A percentile compares a stretch with the other conserved stretches of the same genome.
Conservation (phyloP, 2,329 filamentous ascomycete genomes). For the Boeremia exigua region DNA sequence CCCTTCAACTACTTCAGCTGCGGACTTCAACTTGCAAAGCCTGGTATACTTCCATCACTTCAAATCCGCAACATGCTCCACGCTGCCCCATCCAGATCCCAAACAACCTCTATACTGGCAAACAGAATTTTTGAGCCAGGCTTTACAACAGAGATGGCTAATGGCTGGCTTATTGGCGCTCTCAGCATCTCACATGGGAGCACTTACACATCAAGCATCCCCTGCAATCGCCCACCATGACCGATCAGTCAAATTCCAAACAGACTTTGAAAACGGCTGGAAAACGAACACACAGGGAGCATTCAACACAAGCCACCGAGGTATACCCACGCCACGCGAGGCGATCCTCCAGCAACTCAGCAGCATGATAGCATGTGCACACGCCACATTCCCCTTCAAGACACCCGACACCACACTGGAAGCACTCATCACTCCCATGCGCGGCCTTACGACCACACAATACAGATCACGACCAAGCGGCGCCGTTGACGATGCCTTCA, state of each 20-base stretch:
- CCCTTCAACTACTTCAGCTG: not conserved
- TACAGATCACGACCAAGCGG: not conserved
- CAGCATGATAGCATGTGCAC: not conserved
- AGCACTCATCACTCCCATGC: not conserved
- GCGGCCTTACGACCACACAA: not conserved
- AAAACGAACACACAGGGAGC: no score
- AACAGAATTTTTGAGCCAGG: constrained; percentile 21
- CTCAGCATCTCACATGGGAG: constrained; percentile 27
- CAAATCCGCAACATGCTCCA: constrained; percentile 1
- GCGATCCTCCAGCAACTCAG: constrained; percentile 10
- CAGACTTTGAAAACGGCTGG: not conserved
- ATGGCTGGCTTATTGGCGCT: constrained; percentile 38
- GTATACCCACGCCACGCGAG: not conserved
- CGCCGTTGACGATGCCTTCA: not conserved
- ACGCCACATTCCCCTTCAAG: not conserved
- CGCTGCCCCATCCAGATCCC: not conserved
- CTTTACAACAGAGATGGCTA: constrained; percentile 28
- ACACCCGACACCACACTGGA: not conserved
- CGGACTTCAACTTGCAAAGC: constrained; percentile 25
- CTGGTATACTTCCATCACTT: constrained; percentile 39
- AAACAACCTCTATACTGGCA: constrained; percentile 28
- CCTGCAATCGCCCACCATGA: not conserved
- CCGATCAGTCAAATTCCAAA: not conserved
- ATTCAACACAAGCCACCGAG: not conserved
- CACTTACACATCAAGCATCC: constrained; percentile 2